Evolutionary conservation across 495 filamentous ascomycete species (phyloP).

Genomic region (Podospora anserina): DNA sequence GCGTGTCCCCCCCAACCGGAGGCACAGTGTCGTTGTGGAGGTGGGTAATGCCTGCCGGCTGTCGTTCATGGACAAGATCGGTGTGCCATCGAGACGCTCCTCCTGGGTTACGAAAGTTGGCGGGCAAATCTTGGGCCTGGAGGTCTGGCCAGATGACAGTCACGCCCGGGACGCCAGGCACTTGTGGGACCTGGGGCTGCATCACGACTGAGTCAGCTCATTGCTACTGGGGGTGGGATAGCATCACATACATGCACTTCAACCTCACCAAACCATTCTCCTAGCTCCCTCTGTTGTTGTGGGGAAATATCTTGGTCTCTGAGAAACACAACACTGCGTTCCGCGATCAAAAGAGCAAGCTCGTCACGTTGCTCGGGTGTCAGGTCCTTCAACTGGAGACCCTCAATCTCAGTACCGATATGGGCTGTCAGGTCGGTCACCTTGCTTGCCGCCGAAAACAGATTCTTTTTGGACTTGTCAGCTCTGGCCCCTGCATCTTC

Average conservation of each 20-base stretch:
- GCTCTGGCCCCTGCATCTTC: conserved; percentile 62
- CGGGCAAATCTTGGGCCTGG: conserved; percentile 51
- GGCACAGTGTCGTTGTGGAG: conserved; percentile 68
- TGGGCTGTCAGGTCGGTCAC: conserved; percentile 63
- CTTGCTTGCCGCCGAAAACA: conserved; percentile 62
- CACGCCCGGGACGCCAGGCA: conserved; percentile 62
- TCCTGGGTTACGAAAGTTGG: conserved; percentile 61
- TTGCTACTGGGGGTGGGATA: background rate
- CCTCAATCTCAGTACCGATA: conserved; percentile 71
- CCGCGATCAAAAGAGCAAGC: conserved; percentile 66
- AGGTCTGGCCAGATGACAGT: conserved; percentile 68
- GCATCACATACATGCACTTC: conserved; percentile 59
- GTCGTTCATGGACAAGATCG: conserved; percentile 66
- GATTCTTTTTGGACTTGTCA: conserved; percentile 62
- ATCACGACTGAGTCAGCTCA: background rate
- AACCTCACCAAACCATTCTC: conserved; percentile 63
- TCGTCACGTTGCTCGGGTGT: conserved; percentile 67
- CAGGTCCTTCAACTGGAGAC: conserved; percentile 65
- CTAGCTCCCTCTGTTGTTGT: conserved; percentile 64
- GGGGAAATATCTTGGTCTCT: conserved; percentile 67
- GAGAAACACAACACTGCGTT: conserved; percentile 74
- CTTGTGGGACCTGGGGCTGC: conserved; percentile 66
- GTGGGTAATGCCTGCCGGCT: conserved; percentile 68
- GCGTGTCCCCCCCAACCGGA: conserved; percentile 62
- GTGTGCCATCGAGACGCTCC: conserved; percentile 67